These are phyloP conservation scores for Mucor sp. DNA, from an alignment of 371 early-diverging fungal species.

Conservation along the genomic window DNA sequence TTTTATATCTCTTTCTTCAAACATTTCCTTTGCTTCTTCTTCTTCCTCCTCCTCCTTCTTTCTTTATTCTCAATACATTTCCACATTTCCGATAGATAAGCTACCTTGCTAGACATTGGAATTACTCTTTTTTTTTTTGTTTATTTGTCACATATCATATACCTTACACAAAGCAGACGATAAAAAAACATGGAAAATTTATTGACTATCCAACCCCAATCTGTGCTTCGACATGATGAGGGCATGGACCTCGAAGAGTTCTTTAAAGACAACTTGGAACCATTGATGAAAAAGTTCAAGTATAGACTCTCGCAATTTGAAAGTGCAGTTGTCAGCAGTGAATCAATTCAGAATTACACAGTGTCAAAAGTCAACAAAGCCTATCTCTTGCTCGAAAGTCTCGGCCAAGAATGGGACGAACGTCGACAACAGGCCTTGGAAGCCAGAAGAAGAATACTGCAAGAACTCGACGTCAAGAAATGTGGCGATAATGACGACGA, in stretches of 20 bases:
- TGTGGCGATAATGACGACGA: not conserved
- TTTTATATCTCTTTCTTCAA: not conserved
- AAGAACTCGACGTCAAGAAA: constrained; percentile 15
- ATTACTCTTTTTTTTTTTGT: not conserved
- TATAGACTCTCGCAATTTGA: constrained; percentile 44
- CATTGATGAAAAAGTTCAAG: constrained; percentile 48
- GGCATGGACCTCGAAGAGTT: constrained; percentile 45
- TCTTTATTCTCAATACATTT: not conserved
- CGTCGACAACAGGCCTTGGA: constrained; percentile 26
- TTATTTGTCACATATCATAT: not conserved
- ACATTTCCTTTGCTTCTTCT: not conserved
- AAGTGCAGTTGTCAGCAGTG: constrained; percentile 30
- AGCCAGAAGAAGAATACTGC: constrained; percentile 7
- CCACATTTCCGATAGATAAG: not conserved
- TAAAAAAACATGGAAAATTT: constrained; percentile 42
- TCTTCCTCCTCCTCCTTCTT: not conserved
- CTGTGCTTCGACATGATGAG: constrained; percentile 32
- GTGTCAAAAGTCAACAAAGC: constrained; percentile 39
- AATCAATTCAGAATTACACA: constrained; percentile 36
- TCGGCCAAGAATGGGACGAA: constrained; percentile 43
- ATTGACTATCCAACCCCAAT: constrained; percentile 33
- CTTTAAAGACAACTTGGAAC: constrained; percentile 42
- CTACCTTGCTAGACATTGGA: not conserved
- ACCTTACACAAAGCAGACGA: not conserved
- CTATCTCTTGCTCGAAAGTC: constrained; percentile 30